phyloP scores from a whole-genome alignment of 768 basidiomycete species.

The Tubosaeta sp. region DNA sequence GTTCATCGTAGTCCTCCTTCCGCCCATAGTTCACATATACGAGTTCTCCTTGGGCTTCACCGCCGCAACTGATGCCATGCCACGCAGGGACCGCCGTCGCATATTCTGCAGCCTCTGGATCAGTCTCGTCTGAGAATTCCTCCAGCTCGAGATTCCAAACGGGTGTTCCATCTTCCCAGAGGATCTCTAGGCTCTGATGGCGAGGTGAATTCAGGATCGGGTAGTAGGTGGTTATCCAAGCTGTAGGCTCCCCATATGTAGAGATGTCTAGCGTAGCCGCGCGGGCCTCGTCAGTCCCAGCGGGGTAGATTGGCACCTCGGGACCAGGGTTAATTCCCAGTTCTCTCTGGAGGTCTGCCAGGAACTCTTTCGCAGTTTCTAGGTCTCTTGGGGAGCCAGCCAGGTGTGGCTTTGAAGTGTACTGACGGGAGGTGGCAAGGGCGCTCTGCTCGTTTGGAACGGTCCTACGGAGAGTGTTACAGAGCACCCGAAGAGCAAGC shows the following conservation, averaged over 20 bases:
- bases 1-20: conserved; percentile 59
- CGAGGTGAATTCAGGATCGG: conserved; percentile 69
- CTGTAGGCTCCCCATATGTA: conserved; percentile 36
- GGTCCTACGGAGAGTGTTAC: no score
- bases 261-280: conserved; percentile 49
- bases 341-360: conserved; percentile 47
- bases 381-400: conserved; percentile 58
- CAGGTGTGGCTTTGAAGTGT: conserved; percentile 52
- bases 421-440: conserved; percentile 46
- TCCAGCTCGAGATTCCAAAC: conserved; percentile 59
- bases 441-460: conserved; percentile 51
- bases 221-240: conserved; percentile 72
- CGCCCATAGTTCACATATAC: conserved; percentile 57
- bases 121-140: conserved; percentile 60
- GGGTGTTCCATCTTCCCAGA: conserved; percentile 46
- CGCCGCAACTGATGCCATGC: conserved; percentile 68
- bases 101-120: conserved; percentile 55
- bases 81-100: conserved; percentile 58
- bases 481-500: not conserved
- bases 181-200: conserved; percentile 49
- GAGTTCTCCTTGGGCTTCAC: conserved; percentile 58
- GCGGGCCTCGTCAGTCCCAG: conserved; percentile 54
- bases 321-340: conserved; percentile 35
- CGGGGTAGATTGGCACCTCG: conserved; percentile 45
- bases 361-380: conserved; percentile 52